These are phyloP conservation scores for Stromatinia cepivora DNA, from an alignment of 2,329 filamentous ascomycete genomes.

Conservation along the genomic window DNA sequence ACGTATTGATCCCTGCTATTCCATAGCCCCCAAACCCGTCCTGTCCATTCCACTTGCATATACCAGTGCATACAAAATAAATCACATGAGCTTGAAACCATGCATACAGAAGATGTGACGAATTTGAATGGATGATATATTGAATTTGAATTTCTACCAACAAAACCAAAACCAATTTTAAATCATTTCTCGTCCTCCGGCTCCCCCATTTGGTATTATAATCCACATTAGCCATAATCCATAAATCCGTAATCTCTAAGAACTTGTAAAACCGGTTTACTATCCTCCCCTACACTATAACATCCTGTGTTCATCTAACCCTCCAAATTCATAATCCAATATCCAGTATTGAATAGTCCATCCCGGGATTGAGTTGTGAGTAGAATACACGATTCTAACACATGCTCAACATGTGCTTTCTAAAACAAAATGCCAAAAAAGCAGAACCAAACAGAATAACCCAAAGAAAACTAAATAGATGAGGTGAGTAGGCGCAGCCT, in stretches of 20 bases:
- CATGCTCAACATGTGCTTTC: slow-evolving; percentile 13
- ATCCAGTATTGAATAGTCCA: slow-evolving; percentile 17
- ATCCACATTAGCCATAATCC: slow-evolving; percentile 9
- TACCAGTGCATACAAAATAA: not conserved
- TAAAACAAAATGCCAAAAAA: not conserved
- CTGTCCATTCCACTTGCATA: not conserved
- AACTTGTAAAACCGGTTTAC: slow-evolving; percentile 14
- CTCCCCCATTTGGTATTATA: not conserved
- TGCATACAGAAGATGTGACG: not conserved
- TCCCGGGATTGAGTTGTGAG: slow-evolving; percentile 1
- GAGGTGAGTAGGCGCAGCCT: slow-evolving; percentile 20
- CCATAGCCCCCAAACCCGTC: not conserved
- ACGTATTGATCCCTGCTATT: not conserved
- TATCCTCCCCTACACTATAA: not conserved
- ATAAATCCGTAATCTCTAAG: not conserved
- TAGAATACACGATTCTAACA: not conserved
- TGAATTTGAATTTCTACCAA: not conserved
- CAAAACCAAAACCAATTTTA: not conserved
- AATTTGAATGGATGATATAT: not conserved
- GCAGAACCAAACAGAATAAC: not conserved
- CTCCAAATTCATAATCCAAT: slow-evolving; percentile 6
- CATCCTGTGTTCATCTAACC: not conserved
- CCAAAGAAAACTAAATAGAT: slow-evolving; percentile 11
- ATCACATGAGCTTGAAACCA: slow-evolving; percentile 16
- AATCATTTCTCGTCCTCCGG: not conserved